Evolutionary conservation across 2,329 filamentous ascomycete genomes (phyloP).

Genomic region (Sordariomycetes sp.): DNA sequence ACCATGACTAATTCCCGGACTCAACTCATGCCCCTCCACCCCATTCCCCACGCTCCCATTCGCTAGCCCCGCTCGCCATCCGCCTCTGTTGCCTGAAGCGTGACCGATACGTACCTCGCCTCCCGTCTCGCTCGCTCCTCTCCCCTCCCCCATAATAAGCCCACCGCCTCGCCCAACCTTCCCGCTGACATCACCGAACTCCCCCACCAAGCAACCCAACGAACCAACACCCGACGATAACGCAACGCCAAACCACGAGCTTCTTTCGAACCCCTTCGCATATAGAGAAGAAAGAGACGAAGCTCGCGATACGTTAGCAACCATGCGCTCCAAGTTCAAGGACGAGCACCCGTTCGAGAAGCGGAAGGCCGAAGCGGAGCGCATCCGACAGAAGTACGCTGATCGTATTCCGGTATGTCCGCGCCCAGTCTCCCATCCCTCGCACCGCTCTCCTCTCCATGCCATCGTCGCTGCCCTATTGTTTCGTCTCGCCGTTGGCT

Average conservation of each 20-base stretch:
- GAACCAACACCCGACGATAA: background rate
- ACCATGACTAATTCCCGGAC: background rate
- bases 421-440: conserved; percentile 7
- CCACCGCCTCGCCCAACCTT: background rate
- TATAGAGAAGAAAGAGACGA: conserved; percentile 13
- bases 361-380: conserved; percentile 99
- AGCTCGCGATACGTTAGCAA: conserved; percentile 17
- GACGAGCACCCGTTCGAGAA: conserved; percentile 99
- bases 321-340: conserved; percentile 99
- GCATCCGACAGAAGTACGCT: conserved; percentile 97
- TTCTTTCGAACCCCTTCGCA: background rate
- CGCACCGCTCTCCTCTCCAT: background rate
- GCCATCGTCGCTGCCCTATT: background rate
- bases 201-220: background rate
- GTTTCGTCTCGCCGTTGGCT: background rate
- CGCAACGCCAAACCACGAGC: background rate
- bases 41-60: background rate
- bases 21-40: background rate
- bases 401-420: conserved; percentile 90
- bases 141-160: background rate
- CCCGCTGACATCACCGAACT: conserved; percentile 3
- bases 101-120: background rate
- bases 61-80: background rate
- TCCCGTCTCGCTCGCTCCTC: background rate
- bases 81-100: background rate